phyloP scores from a whole-genome alignment of 495 filamentous ascomycete genomes.

The Extremus antarcticus region DNA sequence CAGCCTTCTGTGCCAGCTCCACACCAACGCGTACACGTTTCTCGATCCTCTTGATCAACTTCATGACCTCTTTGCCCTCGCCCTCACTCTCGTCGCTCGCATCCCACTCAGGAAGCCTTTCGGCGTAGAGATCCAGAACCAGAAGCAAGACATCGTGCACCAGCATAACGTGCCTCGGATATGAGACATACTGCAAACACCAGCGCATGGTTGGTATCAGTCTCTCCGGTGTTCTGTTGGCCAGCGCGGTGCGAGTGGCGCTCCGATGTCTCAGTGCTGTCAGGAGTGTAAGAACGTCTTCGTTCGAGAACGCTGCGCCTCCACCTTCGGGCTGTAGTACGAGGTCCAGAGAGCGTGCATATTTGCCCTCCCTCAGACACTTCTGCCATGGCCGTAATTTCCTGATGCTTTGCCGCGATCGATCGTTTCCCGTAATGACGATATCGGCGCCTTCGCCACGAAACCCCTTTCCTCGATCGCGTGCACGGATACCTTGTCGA shows the following conservation, averaged over 20 bases:
- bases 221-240: slow-evolving; percentile 64
- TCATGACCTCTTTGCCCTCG: slow-evolving; percentile 4
- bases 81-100: slow-evolving; percentile 1
- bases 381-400: slow-evolving; percentile 72
- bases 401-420: slow-evolving; percentile 31
- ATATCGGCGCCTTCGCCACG: slow-evolving; percentile 79
- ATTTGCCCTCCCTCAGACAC: slow-evolving; percentile 66
- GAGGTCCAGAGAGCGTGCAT: slow-evolving; percentile 63
- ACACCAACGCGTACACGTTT: slow-evolving; percentile 23
- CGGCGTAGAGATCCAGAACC: slow-evolving; percentile 76
- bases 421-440: slow-evolving; percentile 66
- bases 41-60: slow-evolving; percentile 10
- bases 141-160: slow-evolving; percentile 70
- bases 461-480: slow-evolving; percentile 62
- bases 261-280: slow-evolving; percentile 78
- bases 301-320: slow-evolving; percentile 25
- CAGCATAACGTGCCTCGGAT: slow-evolving; percentile 65
- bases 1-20: slow-evolving; percentile 7
- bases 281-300: slow-evolving; percentile 55
- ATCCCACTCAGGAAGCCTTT: slow-evolving; percentile 53
- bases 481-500: slow-evolving; percentile 18
- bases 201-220: slow-evolving; percentile 76
- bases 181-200: slow-evolving; percentile 63
- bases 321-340: slow-evolving; percentile 40
- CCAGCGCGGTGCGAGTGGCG: slow-evolving; percentile 69